These are phyloP conservation scores for Coniophora puteana DNA, from an alignment of 1,284 basidiomycete genomes.

Conservation along the genomic window DNA sequence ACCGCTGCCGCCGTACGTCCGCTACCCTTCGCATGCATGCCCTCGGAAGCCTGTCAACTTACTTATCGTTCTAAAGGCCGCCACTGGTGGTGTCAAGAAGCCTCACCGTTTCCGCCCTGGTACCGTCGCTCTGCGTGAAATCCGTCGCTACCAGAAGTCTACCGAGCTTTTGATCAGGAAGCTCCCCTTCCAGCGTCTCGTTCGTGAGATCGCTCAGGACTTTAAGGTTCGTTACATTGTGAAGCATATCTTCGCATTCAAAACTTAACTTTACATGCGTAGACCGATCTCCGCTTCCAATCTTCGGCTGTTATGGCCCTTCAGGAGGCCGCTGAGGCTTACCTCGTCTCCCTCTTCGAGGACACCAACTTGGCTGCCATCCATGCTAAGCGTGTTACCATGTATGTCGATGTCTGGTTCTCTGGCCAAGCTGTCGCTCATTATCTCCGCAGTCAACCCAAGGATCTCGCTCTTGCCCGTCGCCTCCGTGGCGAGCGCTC, in stretches of 20 bases:
- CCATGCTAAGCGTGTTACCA: slow-evolving; percentile 91
- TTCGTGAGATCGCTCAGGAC: slow-evolving; percentile 95
- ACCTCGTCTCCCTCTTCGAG: slow-evolving; percentile 94
- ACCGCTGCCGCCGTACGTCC: slow-evolving; percentile 67
- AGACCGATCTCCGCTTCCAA: slow-evolving; percentile 96
- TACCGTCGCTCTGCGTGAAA: slow-evolving; percentile 98
- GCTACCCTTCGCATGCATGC: slow-evolving; percentile 9
- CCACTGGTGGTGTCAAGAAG: slow-evolving; percentile 97
- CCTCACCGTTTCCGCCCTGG: slow-evolving; percentile 96
- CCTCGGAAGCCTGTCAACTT: slow-evolving; percentile 12
- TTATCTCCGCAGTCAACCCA: slow-evolving; percentile 55
- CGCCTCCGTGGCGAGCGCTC: slow-evolving; percentile 88
- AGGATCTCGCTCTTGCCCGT: slow-evolving; percentile 87
- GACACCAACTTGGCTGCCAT: slow-evolving; percentile 92
- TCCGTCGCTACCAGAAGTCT: slow-evolving; percentile 96
- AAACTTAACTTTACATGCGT: slow-evolving; percentile 11
- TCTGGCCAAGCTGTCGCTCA: slow-evolving; percentile 2
- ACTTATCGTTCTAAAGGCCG: slow-evolving; percentile 42
- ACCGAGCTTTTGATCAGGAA: slow-evolving; percentile 95
- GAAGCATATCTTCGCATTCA: no score
- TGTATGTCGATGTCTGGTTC: slow-evolving; percentile 37
- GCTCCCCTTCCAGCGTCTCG: slow-evolving; percentile 93
- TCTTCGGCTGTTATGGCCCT: slow-evolving; percentile 94
- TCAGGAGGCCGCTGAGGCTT: slow-evolving; percentile 95
- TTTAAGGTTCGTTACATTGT: slow-evolving; percentile 72